Base-by-base conservation (phyloP, 2,329 filamentous ascomycete species). In the Pestalotiopsis sp. region DNA sequence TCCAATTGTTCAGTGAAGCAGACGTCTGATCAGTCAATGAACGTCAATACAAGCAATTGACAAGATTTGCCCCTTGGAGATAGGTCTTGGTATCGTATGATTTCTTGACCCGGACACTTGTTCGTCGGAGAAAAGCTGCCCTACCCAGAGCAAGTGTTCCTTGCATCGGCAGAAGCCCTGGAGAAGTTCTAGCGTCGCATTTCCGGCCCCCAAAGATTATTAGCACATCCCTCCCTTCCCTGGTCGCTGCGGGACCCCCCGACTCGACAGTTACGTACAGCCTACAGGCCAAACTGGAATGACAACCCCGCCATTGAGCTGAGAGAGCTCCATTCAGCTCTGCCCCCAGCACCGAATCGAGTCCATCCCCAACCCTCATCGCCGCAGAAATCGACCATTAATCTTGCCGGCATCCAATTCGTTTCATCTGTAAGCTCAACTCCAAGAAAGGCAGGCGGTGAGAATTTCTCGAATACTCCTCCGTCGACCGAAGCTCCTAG, bases 381-480 rank as follows among this genome's bases (percentile, higher is more conserved):
- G 20, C 25, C n/a, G n/a, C 27, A 27, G 31, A 17, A 36, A 38
- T 23, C 60, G 13, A 14, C 57, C 20, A 17, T 6, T 36, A 36
- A 36, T 20, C 60, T 14, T 41, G n/a, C 31, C 38, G 17, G 36
- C 60, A 9, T n/a, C 45, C 45, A 52, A 52, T 52, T 52, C 6
- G 17, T 52, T 23, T 9, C 31, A 1, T 36, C 45, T 23, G 45
- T 52, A n/a, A 52, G 45, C 45, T 20, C 59, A 36, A 14, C 14
- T 20, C 59, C 65, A 12, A 27, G 36, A 27, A 41, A 49, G 65
- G 65, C 65, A 66, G 65, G 65, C 65, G 65, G 65, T 66, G 36
- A 60, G 56, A 38, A 57, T 66, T 66, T 64, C 13, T 14, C 23
- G 31, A 36, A 9, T 36, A 59, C 60, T 63, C 49, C 63, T 66